Base-by-base conservation (phyloP, 192 early-diverging fungal genomes). In the Haplosporangium gracile region DNA sequence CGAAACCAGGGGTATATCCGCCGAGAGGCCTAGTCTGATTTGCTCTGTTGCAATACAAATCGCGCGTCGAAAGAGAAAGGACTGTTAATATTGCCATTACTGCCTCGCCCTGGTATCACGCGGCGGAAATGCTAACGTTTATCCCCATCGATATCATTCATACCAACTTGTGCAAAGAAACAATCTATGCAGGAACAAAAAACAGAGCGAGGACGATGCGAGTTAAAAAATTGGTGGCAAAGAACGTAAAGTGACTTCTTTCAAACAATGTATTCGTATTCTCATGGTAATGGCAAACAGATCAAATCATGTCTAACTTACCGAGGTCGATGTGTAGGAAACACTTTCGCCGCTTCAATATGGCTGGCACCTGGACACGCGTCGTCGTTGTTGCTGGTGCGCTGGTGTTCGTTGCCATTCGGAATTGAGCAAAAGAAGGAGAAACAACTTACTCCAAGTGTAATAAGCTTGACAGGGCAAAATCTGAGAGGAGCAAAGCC, bases 111-210 rank as follows among this genome's bases (percentile, higher is more conserved):
- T 39, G 49, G 26, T 49, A 10, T 15, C 13, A 45, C 15, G 7
- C 75, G 42, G 26, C 5, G 47, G 15, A 16, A 55, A 2, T 36
- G 36, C 36, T 15, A 29, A 89, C 89, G 91, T 16, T 43, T 43
- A 43, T 43, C 42, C 9, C 57, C n/a, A 29, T 63, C 9, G 57
- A 55, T 55, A 8, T n/a, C 53, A 2, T 63, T 8, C 57, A 10
- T 92, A 93, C 95, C 95, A 69, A 96, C 95, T 92, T 96, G 95
- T 71, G 92, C 93, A 87, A 93, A 96, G 87, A 95, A 96, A 75
- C 95, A 96, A 77, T 96, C 95, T 93, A 57, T 39, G 32, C 0
- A 69, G 43, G 39, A 43, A n/a, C 22, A 63, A 29, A 60, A 26
- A 36, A 82, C 1, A 16, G 36, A n/a, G 70, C 29, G 38, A 20